phyloP scores from a whole-genome alignment of 2,329 filamentous ascomycete genomes.

The Hymenoscyphus linearis region DNA sequence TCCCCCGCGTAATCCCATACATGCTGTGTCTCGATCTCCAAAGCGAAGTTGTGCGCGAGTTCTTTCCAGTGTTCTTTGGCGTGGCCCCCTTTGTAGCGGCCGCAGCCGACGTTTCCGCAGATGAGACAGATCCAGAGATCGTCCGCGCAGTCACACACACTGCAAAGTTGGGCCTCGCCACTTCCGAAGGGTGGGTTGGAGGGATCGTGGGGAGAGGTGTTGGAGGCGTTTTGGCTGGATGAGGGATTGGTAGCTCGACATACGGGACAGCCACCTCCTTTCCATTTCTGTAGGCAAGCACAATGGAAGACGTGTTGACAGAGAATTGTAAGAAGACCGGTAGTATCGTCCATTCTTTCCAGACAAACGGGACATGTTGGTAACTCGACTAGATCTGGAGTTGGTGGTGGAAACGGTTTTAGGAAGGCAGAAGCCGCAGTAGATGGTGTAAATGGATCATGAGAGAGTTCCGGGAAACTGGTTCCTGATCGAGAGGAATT shows the following conservation, averaged over 20 bases:
- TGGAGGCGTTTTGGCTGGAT: conserved; percentile 18
- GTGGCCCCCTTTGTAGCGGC: conserved; percentile 88
- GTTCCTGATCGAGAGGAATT: conserved; percentile 23
- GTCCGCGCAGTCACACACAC: conserved; percentile 69
- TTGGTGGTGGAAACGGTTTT: conserved; percentile 60
- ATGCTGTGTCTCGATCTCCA: conserved; percentile 88
- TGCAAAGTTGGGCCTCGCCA: conserved; percentile 66
- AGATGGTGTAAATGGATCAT: conserved; percentile 61
- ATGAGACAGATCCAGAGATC: conserved; percentile 96
- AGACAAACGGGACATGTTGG: conserved; percentile 95
- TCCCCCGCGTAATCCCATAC: conserved; percentile 98
- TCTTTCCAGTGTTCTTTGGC: conserved; percentile 91
- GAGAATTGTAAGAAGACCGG: conserved; percentile 87
- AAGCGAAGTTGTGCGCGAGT: conserved; percentile 82
- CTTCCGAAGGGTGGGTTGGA: conserved; percentile 55
- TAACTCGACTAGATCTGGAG: conserved; percentile 80
- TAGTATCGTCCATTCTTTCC: conserved; percentile 97
- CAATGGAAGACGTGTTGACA: conserved; percentile 99
- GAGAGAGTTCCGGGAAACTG: conserved; percentile 54
- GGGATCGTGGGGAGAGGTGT: conserved; percentile 35
- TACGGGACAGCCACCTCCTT: conserved; percentile 86
- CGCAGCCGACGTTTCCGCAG: conserved; percentile 88
- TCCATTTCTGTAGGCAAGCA: conserved; percentile 93
- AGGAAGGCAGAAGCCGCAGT: conserved; percentile 34
- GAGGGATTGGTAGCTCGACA: conserved; percentile 76